Base-by-base conservation (phyloP, 352 stramenopile genomes). In the Phytophthora podocarpi region DNA sequence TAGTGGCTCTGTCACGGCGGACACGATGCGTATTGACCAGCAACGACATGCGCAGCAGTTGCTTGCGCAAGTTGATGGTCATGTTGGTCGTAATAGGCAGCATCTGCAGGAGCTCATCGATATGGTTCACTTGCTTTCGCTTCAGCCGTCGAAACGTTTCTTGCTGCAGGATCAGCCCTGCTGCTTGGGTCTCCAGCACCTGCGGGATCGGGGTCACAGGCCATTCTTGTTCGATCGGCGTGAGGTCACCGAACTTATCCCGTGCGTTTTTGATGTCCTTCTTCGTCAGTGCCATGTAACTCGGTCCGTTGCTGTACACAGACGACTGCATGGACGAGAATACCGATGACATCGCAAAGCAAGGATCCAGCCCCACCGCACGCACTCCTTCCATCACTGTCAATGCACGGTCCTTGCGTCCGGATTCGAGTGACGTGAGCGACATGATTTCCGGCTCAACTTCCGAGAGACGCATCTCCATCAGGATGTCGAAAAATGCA, bases 331-430 rank as follows among this genome's bases (percentile, higher is more conserved):
- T 93, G 4, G 82, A 92, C 42, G 84, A 88, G 55, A 84, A 94
- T 9, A 95, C 84, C 12, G 82, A 87, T 30, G 83, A 90, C 86
- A 95, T 95, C 15, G 84, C 83, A 59, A 93, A 95, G 64, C 86
- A 95, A 47, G 86, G 84, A 50, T 95, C 86, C 27, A 95, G 53
- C 4, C 86, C 86, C 18, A 95, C 86, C 0, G 86, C 86, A 16
- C 86, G 83, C 26, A 95, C 86, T 21, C 86, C 86, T 64, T 95
- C 86, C 86, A 95, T 95, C n/a, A 95, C 86, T 0, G 86, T 95
- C 64, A 95, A 47, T 9, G 86, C 86, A 31, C 78, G 80, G 57
- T 95, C 86, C 54, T 89, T 90, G n/a, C 86, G 84, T 9, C 85
- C 86, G 0, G 83, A 90, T 65, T 95, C 86, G 11, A 95, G 78